Evolutionary conservation across 495 filamentous ascomycete genomes (phyloP).

Genomic region (Hamigera avellanea): DNA sequence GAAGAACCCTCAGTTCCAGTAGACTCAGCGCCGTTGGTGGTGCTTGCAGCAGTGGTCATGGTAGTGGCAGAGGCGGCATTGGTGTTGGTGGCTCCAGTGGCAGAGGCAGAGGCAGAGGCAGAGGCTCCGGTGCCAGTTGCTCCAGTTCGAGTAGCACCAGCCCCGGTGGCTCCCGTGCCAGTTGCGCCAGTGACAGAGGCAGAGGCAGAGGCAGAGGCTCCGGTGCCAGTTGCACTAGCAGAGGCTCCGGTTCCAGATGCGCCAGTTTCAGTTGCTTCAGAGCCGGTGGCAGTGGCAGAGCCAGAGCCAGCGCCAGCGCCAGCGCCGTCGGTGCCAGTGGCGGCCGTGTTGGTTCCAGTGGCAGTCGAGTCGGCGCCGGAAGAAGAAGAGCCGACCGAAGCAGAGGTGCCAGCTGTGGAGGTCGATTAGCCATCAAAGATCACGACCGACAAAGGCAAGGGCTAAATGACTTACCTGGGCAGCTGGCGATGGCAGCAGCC

Average conservation of each 20-base stretch:
- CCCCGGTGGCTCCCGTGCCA: constrained; percentile 3
- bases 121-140: neutral
- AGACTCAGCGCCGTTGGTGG: neutral
- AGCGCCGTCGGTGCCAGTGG: constrained; percentile 1
- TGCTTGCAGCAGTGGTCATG: too few relatives aligned
- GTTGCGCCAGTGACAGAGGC: constrained; percentile 1
- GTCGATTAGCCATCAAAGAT: neutral
- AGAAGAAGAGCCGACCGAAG: constrained; percentile 13
- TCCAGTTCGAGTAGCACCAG: neutral
- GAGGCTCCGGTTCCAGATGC: too few relatives aligned
- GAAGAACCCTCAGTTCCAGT: neutral
- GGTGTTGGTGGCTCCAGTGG: neutral
- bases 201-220: neutral
- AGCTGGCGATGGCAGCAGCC: constrained; percentile 22
- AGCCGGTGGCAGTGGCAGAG: constrained; percentile 6
- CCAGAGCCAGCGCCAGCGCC: constrained; percentile 8
- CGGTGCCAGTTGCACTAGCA: neutral
- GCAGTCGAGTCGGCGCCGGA: too few relatives aligned
- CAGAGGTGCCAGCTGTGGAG: constrained; percentile 1
- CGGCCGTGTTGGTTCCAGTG: constrained; percentile 7
- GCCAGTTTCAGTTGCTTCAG: neutral
- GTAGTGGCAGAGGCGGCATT: too few relatives aligned
- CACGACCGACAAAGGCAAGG: neutral
- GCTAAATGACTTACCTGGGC: constrained; percentile 12
- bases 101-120: neutral